Percentiles rank a stretch among this genome's conserved stretches.
Evolutionary conservation across 2,329 filamentous ascomycete species (phyloP).

Genomic region (Seiridium cupressi): DNA sequence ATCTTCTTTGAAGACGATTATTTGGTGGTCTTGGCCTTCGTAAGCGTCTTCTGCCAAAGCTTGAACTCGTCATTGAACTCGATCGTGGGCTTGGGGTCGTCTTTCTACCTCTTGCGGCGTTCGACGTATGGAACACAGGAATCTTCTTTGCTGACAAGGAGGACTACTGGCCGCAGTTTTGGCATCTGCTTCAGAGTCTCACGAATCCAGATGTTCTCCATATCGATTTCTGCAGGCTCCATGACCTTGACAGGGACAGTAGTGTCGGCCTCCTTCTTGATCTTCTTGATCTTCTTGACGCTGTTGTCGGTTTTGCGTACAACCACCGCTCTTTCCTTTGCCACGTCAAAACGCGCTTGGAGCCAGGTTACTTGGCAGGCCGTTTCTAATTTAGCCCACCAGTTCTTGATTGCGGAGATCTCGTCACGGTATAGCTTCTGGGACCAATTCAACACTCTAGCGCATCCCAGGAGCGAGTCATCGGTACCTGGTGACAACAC

Average conservation of each 20-base stretch:
- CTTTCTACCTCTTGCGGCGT: neutral
- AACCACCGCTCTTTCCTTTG: neutral
- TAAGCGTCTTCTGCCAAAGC: neutral
- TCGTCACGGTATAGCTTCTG: neutral
- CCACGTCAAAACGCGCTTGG: neutral
- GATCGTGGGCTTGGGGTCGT: neutral
- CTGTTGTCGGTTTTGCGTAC: neutral
- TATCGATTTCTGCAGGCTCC: neutral
- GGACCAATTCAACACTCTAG: neutral
- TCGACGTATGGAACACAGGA: neutral
- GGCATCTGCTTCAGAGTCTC: neutral
- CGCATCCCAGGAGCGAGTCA: too few relatives aligned
- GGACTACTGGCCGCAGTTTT: neutral
- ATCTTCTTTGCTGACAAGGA: neutral
- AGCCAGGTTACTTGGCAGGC: neutral
- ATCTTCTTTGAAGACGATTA: too few relatives aligned
- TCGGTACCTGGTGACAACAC: too few relatives aligned
- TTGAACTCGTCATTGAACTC: neutral
- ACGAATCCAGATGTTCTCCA: neutral
- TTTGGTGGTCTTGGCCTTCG: neutral
- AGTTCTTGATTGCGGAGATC: neutral
- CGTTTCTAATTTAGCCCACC: neutral
- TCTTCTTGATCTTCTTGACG: neutral
- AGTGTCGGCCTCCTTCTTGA: neutral
- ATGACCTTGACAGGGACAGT: neutral